Evolutionary conservation across 106 monocot species (phyloP), one percentile per base, ranked within the genome.

Genomic region (Dendrobium catenatum): DNA sequence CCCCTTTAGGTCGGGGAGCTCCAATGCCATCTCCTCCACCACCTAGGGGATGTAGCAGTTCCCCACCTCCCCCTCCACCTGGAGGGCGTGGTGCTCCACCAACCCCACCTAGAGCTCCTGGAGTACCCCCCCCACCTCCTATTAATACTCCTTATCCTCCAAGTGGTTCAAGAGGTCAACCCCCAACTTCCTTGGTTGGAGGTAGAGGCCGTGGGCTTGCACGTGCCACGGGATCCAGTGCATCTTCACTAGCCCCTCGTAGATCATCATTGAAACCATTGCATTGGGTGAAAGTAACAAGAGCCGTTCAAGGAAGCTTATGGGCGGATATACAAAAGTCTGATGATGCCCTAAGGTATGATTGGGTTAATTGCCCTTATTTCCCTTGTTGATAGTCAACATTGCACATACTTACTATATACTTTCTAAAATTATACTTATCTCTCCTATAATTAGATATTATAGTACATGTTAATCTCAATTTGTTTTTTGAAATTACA

Each of bases 211-310:
- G 91, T 79, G 93, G 93, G 37, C 55, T 80, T 72, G 55, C 79
- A 85, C 89, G 88, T 46, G 66, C 83, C 37, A 61, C 80, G 61
- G 80, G 81, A 51, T 55, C 81, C 42, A 80, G 81, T 81, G 42
- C 76, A 37, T 64, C 79, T 72, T 78, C 84, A 40, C 58, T 58
- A 49, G 82, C 89, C 68, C 82, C 94, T 75, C 85, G 90, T 27
- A 89, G 83, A 84, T 83, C 91, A 61, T 85, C 85, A 37, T 78
- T 99, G 82, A 99, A 99, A 79, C 95, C 95, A 73, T 77, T 99
- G 78, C 99, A 99, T 80, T 99, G 99, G 99, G 90, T 99, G 55
- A 99, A 99, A 88, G 95, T 99, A 42, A 88, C 95, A 78, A 88
- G 99, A 86, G 93, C 95, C 64, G 86, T 91, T 19, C 95, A 99